Evolutionary conservation across 768 basidiomycete genomes (phyloP).

Genomic region (Tricholoma sp.): DNA sequence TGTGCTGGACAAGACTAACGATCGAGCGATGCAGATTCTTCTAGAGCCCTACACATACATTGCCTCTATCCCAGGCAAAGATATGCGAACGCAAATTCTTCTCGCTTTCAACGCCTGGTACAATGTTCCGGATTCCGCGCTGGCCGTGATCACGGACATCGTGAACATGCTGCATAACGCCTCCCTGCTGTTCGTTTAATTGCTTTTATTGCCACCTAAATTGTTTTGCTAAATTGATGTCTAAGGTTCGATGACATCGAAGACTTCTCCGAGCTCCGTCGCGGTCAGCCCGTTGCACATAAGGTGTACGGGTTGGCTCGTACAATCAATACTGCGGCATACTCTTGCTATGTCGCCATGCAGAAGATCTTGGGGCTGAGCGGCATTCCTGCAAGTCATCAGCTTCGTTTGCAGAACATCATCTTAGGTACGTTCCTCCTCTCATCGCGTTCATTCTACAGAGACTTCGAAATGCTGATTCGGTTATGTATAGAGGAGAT

Average conservation of each 20-base stretch:
- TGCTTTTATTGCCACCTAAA: neutral
- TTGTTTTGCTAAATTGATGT: neutral
- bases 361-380: neutral
- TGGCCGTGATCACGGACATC: slow-evolving; percentile 68
- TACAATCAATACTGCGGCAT: slow-evolving; percentile 95
- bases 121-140: slow-evolving; percentile 59
- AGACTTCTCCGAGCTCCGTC: slow-evolving; percentile 77
- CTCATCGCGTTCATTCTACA: neutral
- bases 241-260: slow-evolving; percentile 89
- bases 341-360: slow-evolving; percentile 78
- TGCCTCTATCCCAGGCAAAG: slow-evolving; percentile 80
- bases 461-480: neutral
- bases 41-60: slow-evolving; percentile 81
- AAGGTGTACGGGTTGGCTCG: slow-evolving; percentile 94
- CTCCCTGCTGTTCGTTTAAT: slow-evolving; percentile 36
- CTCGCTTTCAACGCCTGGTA: slow-evolving; percentile 93
- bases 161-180: slow-evolving; percentile 93
- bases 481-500: slow-evolving; percentile 41
- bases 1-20: too few species aligned
- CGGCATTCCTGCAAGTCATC: neutral
- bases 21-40: too few species aligned
- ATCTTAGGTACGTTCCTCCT: neutral
- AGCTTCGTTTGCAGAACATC: neutral
- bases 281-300: slow-evolving; percentile 86
- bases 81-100: slow-evolving; percentile 80